Percentiles rank a stretch among this genome's conserved stretches.
Evolutionary conservation across 345 rosid genomes (phyloP).

Genomic region (Raphanus sativus): DNA sequence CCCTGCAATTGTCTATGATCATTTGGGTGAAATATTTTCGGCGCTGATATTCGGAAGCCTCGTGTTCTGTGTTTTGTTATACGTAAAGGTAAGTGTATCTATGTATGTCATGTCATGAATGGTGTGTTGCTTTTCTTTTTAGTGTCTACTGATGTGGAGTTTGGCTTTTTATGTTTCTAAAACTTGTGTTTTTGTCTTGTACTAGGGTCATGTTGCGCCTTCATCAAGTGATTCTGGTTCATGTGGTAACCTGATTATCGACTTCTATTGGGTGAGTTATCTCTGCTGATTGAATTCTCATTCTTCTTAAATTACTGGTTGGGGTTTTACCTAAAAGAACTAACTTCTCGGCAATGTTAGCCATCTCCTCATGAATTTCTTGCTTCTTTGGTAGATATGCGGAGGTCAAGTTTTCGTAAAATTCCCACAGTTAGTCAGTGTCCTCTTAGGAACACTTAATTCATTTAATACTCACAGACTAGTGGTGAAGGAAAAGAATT

Average conservation of each 20-base stretch:
- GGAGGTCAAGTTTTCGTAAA: slow-evolving; percentile 1
- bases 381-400: slow-evolving; percentile 5
- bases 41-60: slow-evolving; percentile 90
- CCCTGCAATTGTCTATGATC: slow-evolving; percentile 87
- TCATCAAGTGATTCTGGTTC: slow-evolving; percentile 96
- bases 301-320: slow-evolving; percentile 1
- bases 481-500: neutral
- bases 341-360: neutral
- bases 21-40: slow-evolving; percentile 92
- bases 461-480: no score
- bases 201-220: slow-evolving; percentile 88
- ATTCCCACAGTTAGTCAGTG: neutral
- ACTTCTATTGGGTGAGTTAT: slow-evolving; percentile 92
- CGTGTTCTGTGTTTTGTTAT: slow-evolving; percentile 79
- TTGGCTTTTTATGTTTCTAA: slow-evolving; percentile 25
- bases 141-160: neutral
- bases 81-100: slow-evolving; percentile 66
- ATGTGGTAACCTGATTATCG: slow-evolving; percentile 80
- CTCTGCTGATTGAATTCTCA: neutral
- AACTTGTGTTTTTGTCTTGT: slow-evolving; percentile 30
- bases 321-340: neutral
- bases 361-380: neutral
- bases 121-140: slow-evolving; percentile 11
- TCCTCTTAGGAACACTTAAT: neutral
- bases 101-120: neutral